Evolutionary conservation across 2,329 filamentous ascomycete species (phyloP).

Genomic region (Colletotrichum destructivum): DNA sequence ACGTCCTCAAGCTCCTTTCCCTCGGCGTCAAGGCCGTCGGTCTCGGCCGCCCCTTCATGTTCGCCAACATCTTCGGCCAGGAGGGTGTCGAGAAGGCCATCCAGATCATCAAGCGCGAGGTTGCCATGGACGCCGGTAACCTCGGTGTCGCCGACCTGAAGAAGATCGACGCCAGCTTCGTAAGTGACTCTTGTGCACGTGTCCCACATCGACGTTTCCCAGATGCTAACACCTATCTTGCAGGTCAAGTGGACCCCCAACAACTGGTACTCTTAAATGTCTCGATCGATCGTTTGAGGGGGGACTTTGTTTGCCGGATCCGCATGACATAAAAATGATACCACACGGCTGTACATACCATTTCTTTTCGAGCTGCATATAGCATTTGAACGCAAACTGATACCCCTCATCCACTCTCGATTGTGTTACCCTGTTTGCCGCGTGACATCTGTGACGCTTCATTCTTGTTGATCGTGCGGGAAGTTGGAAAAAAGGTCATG

Average conservation of each 20-base stretch:
- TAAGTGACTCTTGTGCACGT: neutral
- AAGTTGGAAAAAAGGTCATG: too few species aligned
- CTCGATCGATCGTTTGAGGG: neutral
- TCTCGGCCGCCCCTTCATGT: conserved; percentile 67
- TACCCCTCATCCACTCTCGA: conserved; percentile 8
- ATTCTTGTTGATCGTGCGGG: too few species aligned
- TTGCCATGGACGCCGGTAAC: conserved; percentile 61
- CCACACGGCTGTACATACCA: conserved; percentile 29
- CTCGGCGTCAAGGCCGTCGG: conserved; percentile 61
- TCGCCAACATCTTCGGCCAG: conserved; percentile 65
- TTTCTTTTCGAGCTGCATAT: conserved; percentile 27
- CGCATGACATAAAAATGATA: conserved; percentile 28
- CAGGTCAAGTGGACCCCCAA: conserved; percentile 50
- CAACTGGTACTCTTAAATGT: conserved; percentile 45
- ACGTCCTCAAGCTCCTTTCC: conserved; percentile 60
- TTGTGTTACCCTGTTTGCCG: too few species aligned
- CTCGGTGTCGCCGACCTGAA: conserved; percentile 57
- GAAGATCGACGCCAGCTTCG: conserved; percentile 49
- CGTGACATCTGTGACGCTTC: too few species aligned
- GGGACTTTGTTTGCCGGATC: conserved; percentile 3
- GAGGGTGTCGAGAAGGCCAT: conserved; percentile 63
- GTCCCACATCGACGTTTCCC: too few species aligned
- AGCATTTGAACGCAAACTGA: conserved; percentile 27
- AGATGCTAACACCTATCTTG: conserved; percentile 18
- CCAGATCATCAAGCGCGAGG: conserved; percentile 64